A percentile compares a stretch with the other conserved stretches of the same genome.
These are phyloP conservation scores for Quercus lobata DNA, from an alignment of 331 rosid genomes.

Conservation along the genomic window DNA sequence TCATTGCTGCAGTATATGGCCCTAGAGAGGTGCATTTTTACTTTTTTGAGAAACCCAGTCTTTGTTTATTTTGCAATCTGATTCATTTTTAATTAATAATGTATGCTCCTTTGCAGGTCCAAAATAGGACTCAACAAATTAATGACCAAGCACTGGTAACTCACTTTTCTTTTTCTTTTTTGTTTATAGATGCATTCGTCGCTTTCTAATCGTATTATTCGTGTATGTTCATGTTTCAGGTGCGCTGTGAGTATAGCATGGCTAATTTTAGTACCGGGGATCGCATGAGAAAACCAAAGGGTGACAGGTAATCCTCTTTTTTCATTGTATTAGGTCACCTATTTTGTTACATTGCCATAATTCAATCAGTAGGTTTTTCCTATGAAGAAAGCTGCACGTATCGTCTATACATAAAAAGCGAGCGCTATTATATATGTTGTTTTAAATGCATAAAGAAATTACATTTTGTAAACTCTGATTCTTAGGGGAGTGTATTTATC, in stretches of 20 bases:
- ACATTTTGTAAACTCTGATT: background rate
- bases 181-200: background rate
- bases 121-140: constrained; percentile 72
- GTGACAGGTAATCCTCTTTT: constrained; percentile 57
- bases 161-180: background rate
- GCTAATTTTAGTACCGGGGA: constrained; percentile 96
- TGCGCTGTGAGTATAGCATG: constrained; percentile 92
- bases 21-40: constrained; percentile 60
- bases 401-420: background rate
- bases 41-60: background rate
- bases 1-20: constrained; percentile 86
- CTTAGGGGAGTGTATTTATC: background rate
- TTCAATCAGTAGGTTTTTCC: too few relatives aligned
- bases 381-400: background rate
- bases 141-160: constrained; percentile 70
- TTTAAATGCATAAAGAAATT: background rate
- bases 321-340: background rate
- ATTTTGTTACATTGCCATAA: background rate
- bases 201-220: background rate
- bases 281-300: constrained; percentile 88
- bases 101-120: constrained; percentile 44
- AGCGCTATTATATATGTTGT: too few relatives aligned
- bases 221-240: constrained; percentile 30
- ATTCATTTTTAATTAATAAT: background rate
- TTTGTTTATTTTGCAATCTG: background rate